Evolutionary conservation across 2,329 filamentous ascomycete species (phyloP), one percentile per base, ranked within the genome.

Genomic region (Graphilbum ipis-grandicollis): DNA sequence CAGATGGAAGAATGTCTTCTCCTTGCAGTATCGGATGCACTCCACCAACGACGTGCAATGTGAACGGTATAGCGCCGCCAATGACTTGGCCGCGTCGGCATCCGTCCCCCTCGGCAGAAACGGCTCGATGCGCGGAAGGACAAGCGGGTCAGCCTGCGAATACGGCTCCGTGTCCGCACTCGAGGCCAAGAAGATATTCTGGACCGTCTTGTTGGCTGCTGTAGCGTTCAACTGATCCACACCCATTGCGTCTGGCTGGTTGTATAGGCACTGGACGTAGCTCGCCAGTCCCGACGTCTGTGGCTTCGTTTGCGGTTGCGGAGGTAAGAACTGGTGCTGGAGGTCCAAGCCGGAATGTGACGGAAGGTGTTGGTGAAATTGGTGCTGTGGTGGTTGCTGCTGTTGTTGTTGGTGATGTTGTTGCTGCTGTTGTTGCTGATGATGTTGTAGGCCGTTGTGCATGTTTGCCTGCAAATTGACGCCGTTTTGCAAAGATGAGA

Each of bases 21-120:
- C 84, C 52, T 90, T 92, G 65, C 88, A 94, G 55, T 83, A 96
- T 22, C 90, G 80, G 43, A 98, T 85, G 48, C 84, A 88, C 56
- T 98, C 90, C 23, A 98, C 80, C 5, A 98, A 68, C 1, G 86
- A 94, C 13, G 90, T 94, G 54, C 86, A 93, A 52, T 96, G 88
- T 3, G 88, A 90, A 35, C 85, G 75, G 52, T 98, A 98, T 19
- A 96, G 66, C 5, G 88, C 86, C 28, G 75, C 74, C 18, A 98
- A 63, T 4, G 85, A 86, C 48, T 81, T 81, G 19, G 85, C 86
- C 8, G 85, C 79, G 50, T 96, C 88, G 1, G 71, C 64, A 53
- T 98, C 90, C 7, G 86, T 93, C 39, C 81, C 79, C 3, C 61
- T 58, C 1, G 88, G 86, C 3, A 93, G 64, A 51, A 85, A 93